These are phyloP conservation scores for Colletotrichum eremochloae DNA, from an alignment of 2,329 filamentous ascomycete species.

Conservation along the genomic window DNA sequence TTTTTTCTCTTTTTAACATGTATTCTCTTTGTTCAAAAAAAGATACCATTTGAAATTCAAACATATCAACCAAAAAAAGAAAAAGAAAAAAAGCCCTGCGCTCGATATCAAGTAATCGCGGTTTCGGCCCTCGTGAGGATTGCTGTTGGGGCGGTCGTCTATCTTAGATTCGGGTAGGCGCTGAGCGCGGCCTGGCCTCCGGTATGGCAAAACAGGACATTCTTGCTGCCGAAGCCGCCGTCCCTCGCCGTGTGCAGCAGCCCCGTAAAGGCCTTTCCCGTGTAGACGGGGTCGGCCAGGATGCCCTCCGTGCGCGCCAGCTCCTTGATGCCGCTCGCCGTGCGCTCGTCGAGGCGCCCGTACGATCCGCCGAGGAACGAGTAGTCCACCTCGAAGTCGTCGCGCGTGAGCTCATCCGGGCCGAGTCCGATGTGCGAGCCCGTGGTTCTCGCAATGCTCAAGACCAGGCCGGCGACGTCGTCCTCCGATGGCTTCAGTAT, in stretches of 20 bases:
- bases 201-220: constrained; percentile 41
- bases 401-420: constrained; percentile 20
- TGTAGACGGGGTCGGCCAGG: constrained; percentile 34
- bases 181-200: constrained; percentile 39
- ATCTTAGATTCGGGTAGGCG: constrained; percentile 27
- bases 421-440: constrained; percentile 23
- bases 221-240: constrained; percentile 22
- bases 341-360: constrained; percentile 33
- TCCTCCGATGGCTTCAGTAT: neutral
- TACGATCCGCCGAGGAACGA: constrained; percentile 26
- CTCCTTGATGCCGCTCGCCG: constrained; percentile 28
- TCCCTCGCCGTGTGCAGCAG: constrained; percentile 28
- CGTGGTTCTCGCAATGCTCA: constrained; percentile 29
- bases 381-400: constrained; percentile 36
- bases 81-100: too few relatives aligned
- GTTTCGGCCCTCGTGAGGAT: neutral
- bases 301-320: constrained; percentile 37
- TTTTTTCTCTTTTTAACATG: neutral
- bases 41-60: constrained; percentile 37
- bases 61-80: neutral
- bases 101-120: neutral
- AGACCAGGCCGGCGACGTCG: neutral
- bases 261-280: constrained; percentile 40
- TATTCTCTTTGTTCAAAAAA: constrained; percentile 18
- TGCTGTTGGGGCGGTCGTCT: neutral